Evolutionary conservation across 164 flowering plant species (phyloP).

Genomic region (Vitis rupestris): DNA sequence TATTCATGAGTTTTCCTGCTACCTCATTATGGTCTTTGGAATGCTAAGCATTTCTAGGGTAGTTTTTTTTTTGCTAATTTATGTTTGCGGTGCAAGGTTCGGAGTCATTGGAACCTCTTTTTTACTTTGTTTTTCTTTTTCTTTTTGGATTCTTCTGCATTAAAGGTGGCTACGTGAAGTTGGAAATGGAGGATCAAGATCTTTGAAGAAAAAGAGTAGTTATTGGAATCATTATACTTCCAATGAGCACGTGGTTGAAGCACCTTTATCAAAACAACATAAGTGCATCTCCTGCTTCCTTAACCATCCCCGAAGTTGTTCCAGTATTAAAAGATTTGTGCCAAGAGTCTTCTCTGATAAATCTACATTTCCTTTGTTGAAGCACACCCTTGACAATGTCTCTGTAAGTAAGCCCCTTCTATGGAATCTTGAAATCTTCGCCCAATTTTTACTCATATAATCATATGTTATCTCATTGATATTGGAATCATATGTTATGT

Average conservation of each 20-base stretch:
- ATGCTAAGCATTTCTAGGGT: no score
- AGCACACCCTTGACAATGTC: slow-evolving; percentile 16
- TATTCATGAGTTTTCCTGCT: no score
- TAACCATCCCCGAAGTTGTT: slow-evolving; percentile 17
- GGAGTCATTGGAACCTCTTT: no score
- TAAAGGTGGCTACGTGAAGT: slow-evolving; percentile 37
- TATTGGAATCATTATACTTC: slow-evolving; percentile 21
- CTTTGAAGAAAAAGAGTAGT: slow-evolving; percentile 20
- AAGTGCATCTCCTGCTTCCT: slow-evolving; percentile 39
- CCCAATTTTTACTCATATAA: not conserved
- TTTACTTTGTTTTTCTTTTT: not conserved
- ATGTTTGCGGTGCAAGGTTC: no score
- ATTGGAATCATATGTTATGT: not conserved
- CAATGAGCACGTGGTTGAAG: slow-evolving; percentile 13
- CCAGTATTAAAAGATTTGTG: slow-evolving; percentile 14
- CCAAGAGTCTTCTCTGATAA: slow-evolving; percentile 48
- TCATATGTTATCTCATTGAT: not conserved
- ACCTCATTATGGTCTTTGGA: no score
- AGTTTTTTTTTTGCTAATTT: no score
- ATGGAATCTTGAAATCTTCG: not conserved
- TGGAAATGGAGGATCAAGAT: slow-evolving; percentile 20
- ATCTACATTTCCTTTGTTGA: slow-evolving; percentile 39
- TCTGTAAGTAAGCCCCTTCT: slow-evolving; percentile 39
- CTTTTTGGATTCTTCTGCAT: slow-evolving; percentile 3
- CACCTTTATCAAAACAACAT: slow-evolving; percentile 15